These are phyloP conservation scores for Erysimum cheiranthoides DNA, from an alignment of 345 rosid genomes.

Conservation along the genomic window DNA sequence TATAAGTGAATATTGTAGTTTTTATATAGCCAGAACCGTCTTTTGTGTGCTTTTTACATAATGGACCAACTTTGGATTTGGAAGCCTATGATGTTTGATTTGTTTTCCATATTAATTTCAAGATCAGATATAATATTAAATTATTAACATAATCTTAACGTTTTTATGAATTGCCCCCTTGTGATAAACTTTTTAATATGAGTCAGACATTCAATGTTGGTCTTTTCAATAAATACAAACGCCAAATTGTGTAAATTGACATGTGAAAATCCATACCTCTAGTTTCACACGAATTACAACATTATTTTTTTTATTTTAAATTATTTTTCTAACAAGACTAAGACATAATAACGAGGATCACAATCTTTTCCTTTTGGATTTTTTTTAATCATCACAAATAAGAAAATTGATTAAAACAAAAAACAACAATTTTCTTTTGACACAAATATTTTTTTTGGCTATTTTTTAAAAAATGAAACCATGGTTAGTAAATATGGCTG, in stretches of 20 bases:
- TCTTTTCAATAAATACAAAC: slow-evolving; percentile 43
- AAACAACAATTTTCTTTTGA: too few relatives aligned
- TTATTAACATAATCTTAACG: slow-evolving; percentile 17
- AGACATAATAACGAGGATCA: background rate
- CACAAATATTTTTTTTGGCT: too few relatives aligned
- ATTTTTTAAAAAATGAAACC: too few relatives aligned
- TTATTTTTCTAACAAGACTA: background rate
- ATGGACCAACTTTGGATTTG: slow-evolving; percentile 44
- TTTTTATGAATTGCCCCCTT: slow-evolving; percentile 21
- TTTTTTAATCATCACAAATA: background rate
- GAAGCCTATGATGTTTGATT: slow-evolving; percentile 17
- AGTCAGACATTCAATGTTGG: slow-evolving; percentile 26
- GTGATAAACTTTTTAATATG: slow-evolving; percentile 17
- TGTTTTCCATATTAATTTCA: background rate
- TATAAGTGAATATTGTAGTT: background rate
- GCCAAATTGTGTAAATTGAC: slow-evolving; percentile 31
- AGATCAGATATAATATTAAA: slow-evolving; percentile 6
- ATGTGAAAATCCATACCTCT: background rate
- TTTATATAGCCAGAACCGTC: slow-evolving; percentile 8
- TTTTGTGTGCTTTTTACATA: slow-evolving; percentile 35
- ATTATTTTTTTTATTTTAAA: background rate
- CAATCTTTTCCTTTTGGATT: background rate
- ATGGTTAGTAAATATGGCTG: too few relatives aligned
- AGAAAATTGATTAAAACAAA: background rate
- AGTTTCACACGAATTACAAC: slow-evolving; percentile 9